Evolutionary conservation across 768 basidiomycete genomes (phyloP), one percentile per base, ranked within the genome.

Genomic region (Tricholoma furcatifolium): DNA sequence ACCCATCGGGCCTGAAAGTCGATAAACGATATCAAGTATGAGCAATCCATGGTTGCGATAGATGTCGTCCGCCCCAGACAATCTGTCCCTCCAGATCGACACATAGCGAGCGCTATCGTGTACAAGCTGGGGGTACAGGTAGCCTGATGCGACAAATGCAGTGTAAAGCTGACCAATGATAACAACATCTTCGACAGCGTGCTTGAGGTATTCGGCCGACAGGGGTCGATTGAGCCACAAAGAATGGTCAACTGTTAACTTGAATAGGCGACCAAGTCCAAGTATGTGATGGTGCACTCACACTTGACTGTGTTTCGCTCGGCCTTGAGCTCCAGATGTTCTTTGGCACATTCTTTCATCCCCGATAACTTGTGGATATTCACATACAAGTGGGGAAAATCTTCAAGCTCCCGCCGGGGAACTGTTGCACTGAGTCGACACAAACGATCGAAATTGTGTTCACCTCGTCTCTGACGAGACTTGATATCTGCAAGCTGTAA

Each of bases 401-500:
- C 6, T 18, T 3, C 27, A 18, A 40, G 7, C 6, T 32, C 23
- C 15, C 18, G 17, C 20, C n/a, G 9, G 6, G 21, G 20, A 7
- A 43, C 20, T n/a, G 20, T 20, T 15, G 7, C 38, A 9, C 21
- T 23, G 24, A 55, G 47, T 14, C 38, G 23, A 8, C 18, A 14
- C 18, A 47, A 18, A 30, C 41, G 40, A 30, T 30, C 9, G 11
- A 21, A 23, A 9, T 44, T 15, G 2, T 39, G 12, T 20, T 51
- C 44, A 7, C 24, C 55, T 18, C 50, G n/a, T n/a, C n/a, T n/a
- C n/a, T n/a, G n/a, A n/a, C n/a, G 30, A 5, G 60, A 62, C 15
- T 51, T 30, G 21, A 62, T 43, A 35, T 62, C 60, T 9, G 47
- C 58, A 36, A 62, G 50, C 30, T 62, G 60, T 4, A 61, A 20